Conservation (phyloP, 108 stramenopile genomes). For the Discostella pseudostelligera region DNA sequence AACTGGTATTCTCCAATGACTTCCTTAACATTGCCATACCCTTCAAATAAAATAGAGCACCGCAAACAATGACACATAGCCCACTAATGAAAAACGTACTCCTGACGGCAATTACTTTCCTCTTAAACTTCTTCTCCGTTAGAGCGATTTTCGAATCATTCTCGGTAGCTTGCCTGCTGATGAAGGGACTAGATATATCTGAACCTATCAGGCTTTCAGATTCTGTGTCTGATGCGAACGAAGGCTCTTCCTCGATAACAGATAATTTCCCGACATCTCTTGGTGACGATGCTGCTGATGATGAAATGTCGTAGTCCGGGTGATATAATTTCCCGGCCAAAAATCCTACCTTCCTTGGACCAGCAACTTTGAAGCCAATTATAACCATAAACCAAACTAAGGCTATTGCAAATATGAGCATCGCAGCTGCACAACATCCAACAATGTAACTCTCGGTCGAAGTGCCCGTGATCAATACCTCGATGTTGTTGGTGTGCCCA, state of each 20-base stretch:
- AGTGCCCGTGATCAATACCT: conserved; percentile 14
- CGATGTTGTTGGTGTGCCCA: conserved; percentile 23
- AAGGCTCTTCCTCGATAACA: not conserved
- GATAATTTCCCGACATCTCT: not conserved
- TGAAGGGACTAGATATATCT: conserved; percentile 11
- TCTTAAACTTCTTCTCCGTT: conserved; percentile 15
- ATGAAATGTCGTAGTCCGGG: not conserved
- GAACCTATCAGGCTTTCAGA: not conserved
- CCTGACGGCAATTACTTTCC: conserved; percentile 17
- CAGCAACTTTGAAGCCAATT: conserved; percentile 10
- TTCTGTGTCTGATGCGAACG: not conserved
- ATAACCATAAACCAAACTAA: conserved; percentile 18
- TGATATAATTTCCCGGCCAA: conserved; percentile 16
- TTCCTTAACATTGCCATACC: conserved; percentile 10
- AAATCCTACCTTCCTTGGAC: conserved; percentile 22
- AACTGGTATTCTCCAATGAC: conserved; percentile 13
- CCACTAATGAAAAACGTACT: conserved; percentile 19
- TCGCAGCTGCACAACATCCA: conserved; percentile 2
- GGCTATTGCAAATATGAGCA: conserved; percentile 14
- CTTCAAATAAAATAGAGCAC: conserved; percentile 20
- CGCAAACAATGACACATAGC: conserved; percentile 13
- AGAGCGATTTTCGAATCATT: not conserved
- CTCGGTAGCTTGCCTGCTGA: conserved; percentile 10
- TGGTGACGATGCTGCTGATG: too few relatives aligned
- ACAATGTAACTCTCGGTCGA: not conserved